Evolutionary conservation across 2,329 filamentous ascomycete species (phyloP), one percentile per base, ranked within the genome.

Genomic region (Didymella pinodella): DNA sequence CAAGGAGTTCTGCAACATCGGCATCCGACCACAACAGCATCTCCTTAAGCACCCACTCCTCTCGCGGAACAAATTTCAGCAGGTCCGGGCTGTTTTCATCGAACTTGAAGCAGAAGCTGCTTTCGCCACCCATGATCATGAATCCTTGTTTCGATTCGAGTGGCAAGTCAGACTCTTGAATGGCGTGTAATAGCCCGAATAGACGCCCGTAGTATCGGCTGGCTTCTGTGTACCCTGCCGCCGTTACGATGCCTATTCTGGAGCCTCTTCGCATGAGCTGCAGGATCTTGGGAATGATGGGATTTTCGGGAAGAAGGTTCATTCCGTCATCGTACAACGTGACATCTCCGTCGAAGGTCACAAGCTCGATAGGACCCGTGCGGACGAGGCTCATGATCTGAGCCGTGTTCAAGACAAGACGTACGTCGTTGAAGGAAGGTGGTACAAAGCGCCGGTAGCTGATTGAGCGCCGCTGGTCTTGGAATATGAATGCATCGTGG

Each of bases 321-420:
- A 92, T 85, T 12, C 95, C 95, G 72, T 99, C 82, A 46, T 83
- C 81, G 76, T 99, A 99, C 22, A 99, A 84, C 1, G 95, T 99
- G 49, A 99, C 93, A 78, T 99, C 95, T 78, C 95, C 95, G 77
- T 99, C 95, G 75, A 99, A 99, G 0, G 95, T 99, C 53, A 96
- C 89, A 4, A 99, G 85, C 67, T 95, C 88, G 8, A 97, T 84
- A 4, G 87, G 85, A 22, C 90, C 89, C 44, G 83, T 81, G 25
- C 86, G 87, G 16, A 92, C 90, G n/a, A 98, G 86, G 38, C 92
- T 92, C 88, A 97, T 93, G 60, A 94, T 84, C 78, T 99, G 95
- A 18, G 95, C 93, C 38, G 95, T 95, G 79, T 99, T 99, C 67
- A 99, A 86, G 50, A 96, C 90, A 25, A 97, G 84, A 2, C 95